Conservation (phyloP, 179 eudicot genomes). For the Vitellaria paradoxa region DNA sequence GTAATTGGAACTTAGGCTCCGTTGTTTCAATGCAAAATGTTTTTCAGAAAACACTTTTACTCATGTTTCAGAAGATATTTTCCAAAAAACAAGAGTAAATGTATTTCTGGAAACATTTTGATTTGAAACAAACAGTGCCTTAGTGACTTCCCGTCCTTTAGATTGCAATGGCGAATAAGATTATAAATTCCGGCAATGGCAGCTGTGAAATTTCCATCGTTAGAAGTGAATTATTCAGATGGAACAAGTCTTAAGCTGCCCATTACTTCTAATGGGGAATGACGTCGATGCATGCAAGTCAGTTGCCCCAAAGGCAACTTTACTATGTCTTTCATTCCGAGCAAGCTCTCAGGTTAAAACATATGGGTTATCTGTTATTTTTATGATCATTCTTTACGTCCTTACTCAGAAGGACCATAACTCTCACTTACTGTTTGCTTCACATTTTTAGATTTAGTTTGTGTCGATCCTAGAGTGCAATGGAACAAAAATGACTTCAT, state of each 20-base stretch:
- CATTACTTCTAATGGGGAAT: slow-evolving; percentile 34
- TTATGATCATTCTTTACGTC: background rate
- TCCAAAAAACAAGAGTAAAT: too few relatives aligned
- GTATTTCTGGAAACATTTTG: too few relatives aligned
- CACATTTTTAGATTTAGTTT: background rate
- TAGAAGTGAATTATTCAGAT: slow-evolving; percentile 65
- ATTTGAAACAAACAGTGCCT: background rate
- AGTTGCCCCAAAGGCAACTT: slow-evolving; percentile 58
- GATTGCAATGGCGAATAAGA: slow-evolving; percentile 76
- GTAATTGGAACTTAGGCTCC: too few relatives aligned
- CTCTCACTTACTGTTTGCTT: background rate
- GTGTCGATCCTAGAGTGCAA: background rate
- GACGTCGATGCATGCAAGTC: slow-evolving; percentile 28
- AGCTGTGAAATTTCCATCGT: slow-evolving; percentile 71
- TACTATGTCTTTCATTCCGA: slow-evolving; percentile 78
- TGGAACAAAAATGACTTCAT: background rate
- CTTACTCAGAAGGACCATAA: background rate
- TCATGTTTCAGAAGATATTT: too few relatives aligned
- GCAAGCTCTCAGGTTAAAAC: slow-evolving; percentile 78
- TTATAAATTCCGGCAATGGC: slow-evolving; percentile 54
- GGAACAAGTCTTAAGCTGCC: slow-evolving; percentile 68
- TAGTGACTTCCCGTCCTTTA: slow-evolving; percentile 26
- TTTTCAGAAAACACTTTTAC: too few relatives aligned
- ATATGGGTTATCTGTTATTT: background rate
- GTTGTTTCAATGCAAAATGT: too few relatives aligned